A percentile compares a stretch with the other conserved stretches of the same genome.
These are phyloP conservation scores for Apiospora malaysiana DNA, from an alignment of 2,329 filamentous ascomycete genomes.

Conservation along the genomic window DNA sequence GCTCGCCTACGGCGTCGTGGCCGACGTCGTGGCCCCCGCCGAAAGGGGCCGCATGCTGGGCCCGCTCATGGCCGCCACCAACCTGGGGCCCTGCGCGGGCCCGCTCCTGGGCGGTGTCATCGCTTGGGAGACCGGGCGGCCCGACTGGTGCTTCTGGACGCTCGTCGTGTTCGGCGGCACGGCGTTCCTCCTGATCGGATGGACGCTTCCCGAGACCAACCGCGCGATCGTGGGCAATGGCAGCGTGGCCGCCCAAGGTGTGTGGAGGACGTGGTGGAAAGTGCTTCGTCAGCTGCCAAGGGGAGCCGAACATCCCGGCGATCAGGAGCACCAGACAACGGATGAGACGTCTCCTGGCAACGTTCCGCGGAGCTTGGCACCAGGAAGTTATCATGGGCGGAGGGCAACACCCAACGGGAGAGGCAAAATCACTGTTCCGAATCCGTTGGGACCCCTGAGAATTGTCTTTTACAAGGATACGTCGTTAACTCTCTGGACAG, in stretches of 20 bases:
- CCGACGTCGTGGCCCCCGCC: no score
- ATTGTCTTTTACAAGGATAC: neutral
- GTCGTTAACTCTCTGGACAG: neutral
- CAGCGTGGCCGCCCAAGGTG: neutral
- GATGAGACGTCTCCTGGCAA: neutral
- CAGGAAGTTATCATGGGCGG: slow-evolving; percentile 43
- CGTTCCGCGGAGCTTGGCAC: neutral
- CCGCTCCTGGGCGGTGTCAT: no score
- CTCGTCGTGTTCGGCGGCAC: no score
- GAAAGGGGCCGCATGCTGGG: no score
- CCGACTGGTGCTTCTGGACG: no score
- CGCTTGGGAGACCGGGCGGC: no score
- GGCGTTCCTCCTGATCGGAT: no score
- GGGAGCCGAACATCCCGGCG: neutral
- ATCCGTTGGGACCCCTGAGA: slow-evolving; percentile 24
- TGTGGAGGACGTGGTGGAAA: neutral
- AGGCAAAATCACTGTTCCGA: slow-evolving; percentile 49
- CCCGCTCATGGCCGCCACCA: no score
- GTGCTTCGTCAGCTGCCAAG: neutral
- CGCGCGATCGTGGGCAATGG: neutral
- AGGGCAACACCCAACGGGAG: slow-evolving; percentile 48
- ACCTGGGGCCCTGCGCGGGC: no score
- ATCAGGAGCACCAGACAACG: neutral
- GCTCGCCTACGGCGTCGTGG: no score
- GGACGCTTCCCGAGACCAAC: neutral